These are phyloP conservation scores for Xylariomycetidae sp. DNA, from an alignment of 2,329 filamentous ascomycete genomes.

Conservation along the genomic window DNA sequence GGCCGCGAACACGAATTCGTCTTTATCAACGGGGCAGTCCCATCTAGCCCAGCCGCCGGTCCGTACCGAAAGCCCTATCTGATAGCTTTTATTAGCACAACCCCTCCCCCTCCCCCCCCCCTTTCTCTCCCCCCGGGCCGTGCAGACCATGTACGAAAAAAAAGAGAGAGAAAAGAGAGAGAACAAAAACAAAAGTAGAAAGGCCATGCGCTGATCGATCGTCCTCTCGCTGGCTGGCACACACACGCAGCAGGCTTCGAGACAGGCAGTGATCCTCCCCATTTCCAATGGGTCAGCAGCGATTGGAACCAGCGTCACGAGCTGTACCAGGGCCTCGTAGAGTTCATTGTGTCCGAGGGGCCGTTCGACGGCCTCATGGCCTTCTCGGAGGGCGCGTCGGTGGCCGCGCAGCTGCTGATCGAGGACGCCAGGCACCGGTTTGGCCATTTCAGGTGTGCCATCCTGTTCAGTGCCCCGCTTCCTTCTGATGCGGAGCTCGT, in stretches of 20 bases:
- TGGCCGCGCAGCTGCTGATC: conserved; percentile 27
- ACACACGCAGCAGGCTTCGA: too few relatives aligned
- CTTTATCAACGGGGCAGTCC: conserved; percentile 20
- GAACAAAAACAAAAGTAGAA: too few relatives aligned
- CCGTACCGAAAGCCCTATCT: too few relatives aligned
- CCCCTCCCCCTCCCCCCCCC: not conserved
- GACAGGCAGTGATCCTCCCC: too few relatives aligned
- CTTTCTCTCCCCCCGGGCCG: not conserved
- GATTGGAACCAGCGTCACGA: conserved; percentile 16
- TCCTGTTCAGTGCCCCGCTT: conserved; percentile 26
- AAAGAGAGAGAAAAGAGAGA: too few relatives aligned
- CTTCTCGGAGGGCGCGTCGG: conserved; percentile 26
- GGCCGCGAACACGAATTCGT: conserved; percentile 20
- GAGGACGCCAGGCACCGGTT: conserved; percentile 23
- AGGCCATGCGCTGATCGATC: too few relatives aligned
- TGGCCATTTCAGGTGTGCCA: conserved; percentile 23
- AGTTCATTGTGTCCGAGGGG: conserved; percentile 18
- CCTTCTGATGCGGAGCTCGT: conserved; percentile 23
- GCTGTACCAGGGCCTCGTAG: conserved; percentile 19
- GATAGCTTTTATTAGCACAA: too few relatives aligned
- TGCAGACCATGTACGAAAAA: too few relatives aligned
- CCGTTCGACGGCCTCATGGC: conserved; percentile 28
- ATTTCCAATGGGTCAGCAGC: too few relatives aligned
- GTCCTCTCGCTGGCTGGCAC: too few relatives aligned
- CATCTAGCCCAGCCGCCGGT: conserved; percentile 18